Evolutionary conservation across 1,139 yeast genomes (phyloP), one percentile per base, ranked within the genome.

Genomic region (Pichia sp.): DNA sequence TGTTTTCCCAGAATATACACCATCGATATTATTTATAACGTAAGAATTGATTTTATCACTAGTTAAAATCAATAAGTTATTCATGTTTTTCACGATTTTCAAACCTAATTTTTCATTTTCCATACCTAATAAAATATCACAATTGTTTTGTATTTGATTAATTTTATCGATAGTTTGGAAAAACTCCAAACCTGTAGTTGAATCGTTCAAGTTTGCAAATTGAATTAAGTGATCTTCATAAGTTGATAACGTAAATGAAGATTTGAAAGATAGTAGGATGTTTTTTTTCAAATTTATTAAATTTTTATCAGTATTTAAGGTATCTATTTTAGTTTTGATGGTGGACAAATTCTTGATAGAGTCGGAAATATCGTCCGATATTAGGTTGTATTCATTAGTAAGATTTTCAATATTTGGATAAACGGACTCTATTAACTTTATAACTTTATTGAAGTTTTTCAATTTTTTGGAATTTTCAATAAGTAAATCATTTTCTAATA

Each of bases 81-180:
- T 76, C 69, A 82, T 78, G 59, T 81, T 78, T 14, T 76, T 70
- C 80, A 90, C 80, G 48, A 91, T 80, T 46, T 81, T 80, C 41
- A 79, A 66, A 2, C 97, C 96, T 30, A 88, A 71, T 49, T 76
- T 76, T n/a, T 84, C 85, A 62, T 84, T 83, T 48, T 84, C 87
- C 62, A 83, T 74, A 10, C 86, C 77, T 41, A 87, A 74, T 48
- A 88, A 72, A 28, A 84, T 78, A 53, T 84, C 81, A 56, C 95
- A 87, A 57, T 83, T 80, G 42, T 78, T 76, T 62, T 83, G 81
- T 30, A 90, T 84, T 33, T 64, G 63, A 60, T 84, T 83, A 16
- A 88, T 84, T 61, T 82, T 84, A 27, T 71, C 68, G 46, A 91
- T 70, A 1, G 81, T 76, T 9, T 64, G 63, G 60, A 89, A 88